Evolutionary conservation across 2,329 filamentous ascomycete species (phyloP), one percentile per base, ranked within the genome.

Genomic region (Epichloe sp.): DNA sequence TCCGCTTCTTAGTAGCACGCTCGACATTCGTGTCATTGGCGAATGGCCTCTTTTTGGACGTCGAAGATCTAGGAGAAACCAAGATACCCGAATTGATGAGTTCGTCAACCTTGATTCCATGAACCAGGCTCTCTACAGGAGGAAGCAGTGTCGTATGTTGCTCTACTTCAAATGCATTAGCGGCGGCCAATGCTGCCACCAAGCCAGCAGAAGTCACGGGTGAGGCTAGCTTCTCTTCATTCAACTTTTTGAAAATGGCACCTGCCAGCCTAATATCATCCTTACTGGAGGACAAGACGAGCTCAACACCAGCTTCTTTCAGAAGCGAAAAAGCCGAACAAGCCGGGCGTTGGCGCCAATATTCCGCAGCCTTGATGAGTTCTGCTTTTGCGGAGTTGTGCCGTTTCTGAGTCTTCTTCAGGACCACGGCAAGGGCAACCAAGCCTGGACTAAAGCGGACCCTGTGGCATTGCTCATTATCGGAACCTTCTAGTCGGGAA

Each of bases 371-470:
- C 65, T 85, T 86, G 53, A 82, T 79, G 17, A 97, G 74, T 62
- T 93, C 86, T 6, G 72, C 68, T 55, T 86, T 86, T 54, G 86
- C 81, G 34, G 86, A 82, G 23, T 75, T 71, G 57, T 83, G 84
- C 37, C 89, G 85, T 40, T 85, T 83, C 64, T 93, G 84, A 2
- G 76, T 71, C 58, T 80, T 80, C 67, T 95, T 93, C 0, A 98
- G 74, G 2, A 86, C 82, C 10, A 95, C 83, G 3, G 86, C 74
- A 2, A 91, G 74, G 0, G 87, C 88, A 31, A 97, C 78, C 1
- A 98, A 73, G 2, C 91, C 91, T 0, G 93, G 91, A 26, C 88
- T 83, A 65, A 84, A 93, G 11, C 90, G 83, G 26, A 85, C 79
- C 58, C 89, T 82, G 52, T 80, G 73, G 52, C 83, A 75, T 15